These are phyloP conservation scores for Cotoneaster glaucophyllus DNA, from an alignment of 306 rosid species.

Conservation along the genomic window DNA sequence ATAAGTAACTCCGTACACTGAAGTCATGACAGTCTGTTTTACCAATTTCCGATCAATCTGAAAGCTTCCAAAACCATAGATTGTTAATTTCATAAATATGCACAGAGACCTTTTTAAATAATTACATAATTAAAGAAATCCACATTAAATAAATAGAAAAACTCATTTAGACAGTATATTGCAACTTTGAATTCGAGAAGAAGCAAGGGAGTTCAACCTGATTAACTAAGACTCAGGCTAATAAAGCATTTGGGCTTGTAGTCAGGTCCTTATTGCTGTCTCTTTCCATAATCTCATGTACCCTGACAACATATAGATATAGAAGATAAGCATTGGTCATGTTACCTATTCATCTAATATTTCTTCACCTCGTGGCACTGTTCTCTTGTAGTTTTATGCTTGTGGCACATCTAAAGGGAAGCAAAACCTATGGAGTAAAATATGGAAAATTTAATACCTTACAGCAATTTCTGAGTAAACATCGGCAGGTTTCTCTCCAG, in stretches of 20 bases:
- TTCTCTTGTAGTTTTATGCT: too few species aligned
- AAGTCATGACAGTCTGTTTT: conserved; percentile 89
- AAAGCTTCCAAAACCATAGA: conserved; percentile 26
- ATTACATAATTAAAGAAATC: not conserved
- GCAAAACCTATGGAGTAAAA: too few species aligned
- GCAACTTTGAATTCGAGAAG: conserved; percentile 6
- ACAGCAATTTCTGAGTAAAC: conserved; percentile 81
- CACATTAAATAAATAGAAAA: not conserved
- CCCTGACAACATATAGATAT: conserved; percentile 42
- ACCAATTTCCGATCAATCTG: conserved; percentile 90
- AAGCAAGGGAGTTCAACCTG: conserved; percentile 45
- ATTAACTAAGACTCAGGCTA: conserved; percentile 60
- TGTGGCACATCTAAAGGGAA: too few species aligned
- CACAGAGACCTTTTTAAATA: not conserved
- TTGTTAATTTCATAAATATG: not conserved
- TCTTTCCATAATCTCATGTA: conserved; percentile 62
- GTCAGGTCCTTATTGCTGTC: conserved; percentile 66
- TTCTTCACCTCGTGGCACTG: too few species aligned
- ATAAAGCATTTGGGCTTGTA: conserved; percentile 49
- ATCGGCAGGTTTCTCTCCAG: conserved; percentile 75
- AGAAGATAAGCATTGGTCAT: not conserved
- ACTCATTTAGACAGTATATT: conserved; percentile 1
- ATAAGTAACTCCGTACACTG: conserved; percentile 82
- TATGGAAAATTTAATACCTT: conserved; percentile 27
- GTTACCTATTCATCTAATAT: too few species aligned